Percentiles rank a stretch among this genome's conserved stretches.
Conservation (phyloP, 108 stramenopile genomes). For the Chaetoceros tenuissimus region DNA sequence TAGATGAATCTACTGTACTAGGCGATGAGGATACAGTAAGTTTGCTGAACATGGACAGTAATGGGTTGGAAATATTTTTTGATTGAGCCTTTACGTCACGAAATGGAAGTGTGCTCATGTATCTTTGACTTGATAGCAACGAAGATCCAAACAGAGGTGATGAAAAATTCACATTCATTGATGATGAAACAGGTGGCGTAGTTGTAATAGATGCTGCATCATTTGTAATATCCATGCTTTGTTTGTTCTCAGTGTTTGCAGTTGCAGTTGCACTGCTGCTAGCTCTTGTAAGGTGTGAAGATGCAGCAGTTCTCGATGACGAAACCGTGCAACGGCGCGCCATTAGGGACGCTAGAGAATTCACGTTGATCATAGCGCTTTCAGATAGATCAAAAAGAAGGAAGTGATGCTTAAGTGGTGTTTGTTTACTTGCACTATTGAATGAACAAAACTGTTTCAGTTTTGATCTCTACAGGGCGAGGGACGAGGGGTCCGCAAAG, state of each 20-base stretch:
- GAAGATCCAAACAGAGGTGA: neutral
- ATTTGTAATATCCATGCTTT: neutral
- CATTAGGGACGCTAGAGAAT: neutral
- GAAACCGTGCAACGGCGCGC: neutral
- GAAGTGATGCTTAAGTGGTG: neutral
- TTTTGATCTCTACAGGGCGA: neutral
- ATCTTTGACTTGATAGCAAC: neutral
- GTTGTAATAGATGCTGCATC: neutral
- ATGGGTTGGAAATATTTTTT: neutral
- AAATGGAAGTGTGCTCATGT: neutral
- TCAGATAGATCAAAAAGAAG: neutral
- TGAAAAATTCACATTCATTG: neutral
- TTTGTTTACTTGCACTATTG: neutral
- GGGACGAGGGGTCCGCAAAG: too few species aligned
- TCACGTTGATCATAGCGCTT: neutral
- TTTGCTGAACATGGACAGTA: neutral
- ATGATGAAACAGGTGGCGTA: too few species aligned
- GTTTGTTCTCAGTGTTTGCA: neutral
- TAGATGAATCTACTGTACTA: too few species aligned
- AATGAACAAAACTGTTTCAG: neutral
- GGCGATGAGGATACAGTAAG: too few species aligned
- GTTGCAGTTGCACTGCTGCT: too few species aligned
- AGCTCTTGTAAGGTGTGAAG: too few species aligned
- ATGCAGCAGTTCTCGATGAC: neutral
- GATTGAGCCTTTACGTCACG: neutral